Evolutionary conservation across 169 alveolate genomes (phyloP).

Genomic region (Plasmodium yoelii): DNA sequence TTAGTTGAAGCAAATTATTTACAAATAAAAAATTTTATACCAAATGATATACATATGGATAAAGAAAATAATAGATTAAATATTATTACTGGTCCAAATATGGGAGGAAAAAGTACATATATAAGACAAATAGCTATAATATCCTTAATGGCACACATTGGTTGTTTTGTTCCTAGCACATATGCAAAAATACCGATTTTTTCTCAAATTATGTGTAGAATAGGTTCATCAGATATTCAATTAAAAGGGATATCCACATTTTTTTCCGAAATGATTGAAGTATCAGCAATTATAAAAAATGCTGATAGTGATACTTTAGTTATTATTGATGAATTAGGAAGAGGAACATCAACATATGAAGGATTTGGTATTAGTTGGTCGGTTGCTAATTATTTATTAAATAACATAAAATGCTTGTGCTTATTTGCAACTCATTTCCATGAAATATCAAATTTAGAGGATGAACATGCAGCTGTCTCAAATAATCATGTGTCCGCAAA

Average conservation of each 20-base stretch:
- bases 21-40: conserved; percentile 85
- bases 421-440: conserved; percentile 99
- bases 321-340: conserved; percentile 97
- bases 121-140: conserved; percentile 91
- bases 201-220: conserved; percentile 95
- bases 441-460: conserved; percentile 93
- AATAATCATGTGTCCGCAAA: conserved; percentile 88
- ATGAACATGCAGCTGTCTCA: conserved; percentile 89
- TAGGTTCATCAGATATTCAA: conserved; percentile 97
- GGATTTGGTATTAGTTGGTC: conserved; percentile 99
- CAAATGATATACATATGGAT: conserved; percentile 90
- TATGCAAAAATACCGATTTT: conserved; percentile 93
- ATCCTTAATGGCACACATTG: conserved; percentile 92
- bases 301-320: conserved; percentile 94
- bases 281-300: conserved; percentile 92
- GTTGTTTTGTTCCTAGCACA: conserved; percentile 95
- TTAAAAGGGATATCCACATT: conserved; percentile 96
- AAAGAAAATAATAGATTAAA: conserved; percentile 89
- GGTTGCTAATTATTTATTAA: conserved; percentile 93
- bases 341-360: conserved; percentile 98
- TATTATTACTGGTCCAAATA: conserved; percentile 98
- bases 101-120: conserved; percentile 99
- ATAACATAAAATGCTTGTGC: conserved; percentile 93
- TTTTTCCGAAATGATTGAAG: conserved; percentile 98
- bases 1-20: conserved; percentile 86